Percentiles rank a stretch among this genome's conserved stretches.
Conservation (phyloP, 176 grass and related monocot species). For the Oryza nivara region DNA sequence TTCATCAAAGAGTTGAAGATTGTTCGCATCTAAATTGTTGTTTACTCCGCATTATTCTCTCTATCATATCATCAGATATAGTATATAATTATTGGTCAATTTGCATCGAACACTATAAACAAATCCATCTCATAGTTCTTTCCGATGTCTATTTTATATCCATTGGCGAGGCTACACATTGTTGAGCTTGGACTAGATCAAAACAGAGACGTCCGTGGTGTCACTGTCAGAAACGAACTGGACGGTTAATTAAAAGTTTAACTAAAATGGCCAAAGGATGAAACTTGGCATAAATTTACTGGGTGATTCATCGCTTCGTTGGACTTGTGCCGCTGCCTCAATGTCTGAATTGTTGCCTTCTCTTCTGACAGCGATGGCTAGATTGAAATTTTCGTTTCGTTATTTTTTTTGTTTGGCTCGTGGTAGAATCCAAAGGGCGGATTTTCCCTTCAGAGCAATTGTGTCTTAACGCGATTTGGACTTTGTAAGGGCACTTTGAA, state of each 20-base stretch:
- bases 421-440: conserved; percentile 24
- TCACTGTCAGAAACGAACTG: not conserved
- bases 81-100: not conserved
- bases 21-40: not conserved
- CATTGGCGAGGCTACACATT: not conserved
- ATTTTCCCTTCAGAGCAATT: not conserved
- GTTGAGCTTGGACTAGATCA: not conserved
- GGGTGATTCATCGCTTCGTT: not conserved
- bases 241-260: not conserved
- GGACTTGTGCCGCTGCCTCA: not conserved
- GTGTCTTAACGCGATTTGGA: not conserved
- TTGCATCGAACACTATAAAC: not conserved
- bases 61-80: not conserved
- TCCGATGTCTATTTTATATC: not conserved
- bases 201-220: not conserved
- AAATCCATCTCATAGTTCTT: not conserved
- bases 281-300: not conserved
- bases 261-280: not conserved
- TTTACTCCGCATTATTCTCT: conserved; percentile 32
- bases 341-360: not conserved
- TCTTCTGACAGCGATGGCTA: not conserved
- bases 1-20: not conserved
- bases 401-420: not conserved
- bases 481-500: not conserved
- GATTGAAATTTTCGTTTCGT: not conserved